Conservation (phyloP, 306 rosid genomes). For the Cucumis hystrix region DNA sequence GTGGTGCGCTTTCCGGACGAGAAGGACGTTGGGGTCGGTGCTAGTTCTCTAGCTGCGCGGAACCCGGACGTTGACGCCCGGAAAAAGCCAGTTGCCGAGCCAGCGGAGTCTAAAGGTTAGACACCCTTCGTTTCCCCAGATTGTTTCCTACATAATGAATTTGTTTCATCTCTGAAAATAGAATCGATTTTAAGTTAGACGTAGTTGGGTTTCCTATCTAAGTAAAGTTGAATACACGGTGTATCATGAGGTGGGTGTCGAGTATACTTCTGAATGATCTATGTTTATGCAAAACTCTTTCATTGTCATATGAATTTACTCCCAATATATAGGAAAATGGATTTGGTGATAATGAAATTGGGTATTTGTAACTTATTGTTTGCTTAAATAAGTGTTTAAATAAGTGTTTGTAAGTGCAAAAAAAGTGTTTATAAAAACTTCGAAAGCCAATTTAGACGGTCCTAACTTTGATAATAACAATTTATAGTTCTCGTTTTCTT, state of each 20-base stretch:
- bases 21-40: slow-evolving; percentile 24
- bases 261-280: neutral
- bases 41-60: slow-evolving; percentile 7
- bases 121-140: neutral
- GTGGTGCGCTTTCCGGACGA: slow-evolving; percentile 90
- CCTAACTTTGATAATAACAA: neutral
- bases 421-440: too few species aligned
- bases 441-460: too few species aligned
- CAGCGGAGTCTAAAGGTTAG: slow-evolving; percentile 48
- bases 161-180: neutral
- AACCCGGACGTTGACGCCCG: slow-evolving; percentile 30
- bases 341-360: neutral
- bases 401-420: too few species aligned
- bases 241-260: neutral
- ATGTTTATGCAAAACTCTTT: too few species aligned
- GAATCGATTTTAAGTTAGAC: neutral
- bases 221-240: neutral
- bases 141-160: neutral
- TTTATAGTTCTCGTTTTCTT: neutral
- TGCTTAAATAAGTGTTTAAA: too few species aligned
- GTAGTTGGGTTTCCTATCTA: neutral
- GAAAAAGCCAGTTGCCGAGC: neutral
- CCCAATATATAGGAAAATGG: neutral
- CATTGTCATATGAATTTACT: neutral
- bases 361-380: neutral